Conservation (phyloP, 345 rosid genomes). For the Eucalyptus erythrocorys region DNA sequence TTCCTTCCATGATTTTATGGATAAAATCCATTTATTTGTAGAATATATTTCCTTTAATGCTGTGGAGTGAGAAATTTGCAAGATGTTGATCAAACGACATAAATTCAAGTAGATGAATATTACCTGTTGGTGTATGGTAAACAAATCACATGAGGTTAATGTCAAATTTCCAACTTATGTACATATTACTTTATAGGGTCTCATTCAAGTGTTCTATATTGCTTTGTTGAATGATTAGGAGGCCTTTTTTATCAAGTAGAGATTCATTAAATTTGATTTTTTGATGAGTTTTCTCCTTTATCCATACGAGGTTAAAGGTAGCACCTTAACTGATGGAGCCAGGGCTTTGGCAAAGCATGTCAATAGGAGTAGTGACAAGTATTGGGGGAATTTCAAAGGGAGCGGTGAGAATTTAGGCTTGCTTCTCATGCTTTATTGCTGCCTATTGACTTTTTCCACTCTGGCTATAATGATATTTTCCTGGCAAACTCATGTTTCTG, state of each 20-base stretch:
- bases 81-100: neutral
- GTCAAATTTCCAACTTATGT: neutral
- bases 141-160: neutral
- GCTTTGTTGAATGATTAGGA: neutral
- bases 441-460: neutral
- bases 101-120: neutral
- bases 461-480: neutral
- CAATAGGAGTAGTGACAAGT: slow-evolving; percentile 34
- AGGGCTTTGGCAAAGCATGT: slow-evolving; percentile 77
- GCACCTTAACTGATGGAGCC: slow-evolving; percentile 60
- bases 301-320: slow-evolving; percentile 42
- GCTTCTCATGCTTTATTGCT: neutral
- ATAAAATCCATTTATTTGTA: neutral
- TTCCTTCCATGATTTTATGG: neutral
- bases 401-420: slow-evolving; percentile 28
- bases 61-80: neutral
- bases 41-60: neutral
- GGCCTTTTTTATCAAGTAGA: neutral
- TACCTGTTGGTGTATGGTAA: neutral
- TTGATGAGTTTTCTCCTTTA: neutral
- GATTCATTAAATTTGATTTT: neutral
- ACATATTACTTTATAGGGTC: neutral
- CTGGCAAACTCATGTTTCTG: neutral
- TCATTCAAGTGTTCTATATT: neutral
- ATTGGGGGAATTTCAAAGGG: slow-evolving; percentile 61